These are phyloP conservation scores for Saccharum hybrid DNA, from an alignment of 202 grass and related monocot genomes.

Conservation along the genomic window DNA sequence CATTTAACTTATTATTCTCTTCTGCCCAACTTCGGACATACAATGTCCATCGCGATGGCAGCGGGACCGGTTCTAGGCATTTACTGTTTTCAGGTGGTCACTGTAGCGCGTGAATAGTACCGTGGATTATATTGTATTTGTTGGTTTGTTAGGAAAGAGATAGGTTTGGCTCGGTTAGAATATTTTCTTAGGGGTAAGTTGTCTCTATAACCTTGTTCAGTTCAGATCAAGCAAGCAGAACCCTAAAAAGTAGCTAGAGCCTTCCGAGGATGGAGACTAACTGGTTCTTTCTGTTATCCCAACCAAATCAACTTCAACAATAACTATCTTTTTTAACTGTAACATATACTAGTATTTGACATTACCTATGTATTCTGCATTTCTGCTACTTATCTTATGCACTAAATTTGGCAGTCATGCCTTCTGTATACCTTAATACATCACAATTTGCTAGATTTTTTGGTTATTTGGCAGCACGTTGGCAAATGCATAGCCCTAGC, in stretches of 20 bases:
- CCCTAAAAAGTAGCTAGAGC: background rate
- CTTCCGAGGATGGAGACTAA: background rate
- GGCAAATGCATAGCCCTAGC: conserved; percentile 3
- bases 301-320: background rate
- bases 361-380: background rate
- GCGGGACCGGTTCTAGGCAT: background rate
- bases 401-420: background rate
- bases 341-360: conserved; percentile 26
- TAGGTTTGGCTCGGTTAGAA: background rate
- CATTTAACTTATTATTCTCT: background rate
- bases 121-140: background rate
- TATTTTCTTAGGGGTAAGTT: background rate
- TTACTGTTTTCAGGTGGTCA: background rate
- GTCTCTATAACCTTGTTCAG: background rate
- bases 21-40: background rate
- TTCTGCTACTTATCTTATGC: background rate
- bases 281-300: background rate
- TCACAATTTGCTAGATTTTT: background rate
- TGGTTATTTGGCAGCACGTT: background rate
- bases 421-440: conserved; percentile 23
- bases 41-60: background rate
- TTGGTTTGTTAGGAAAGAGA: background rate
- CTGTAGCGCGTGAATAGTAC: background rate
- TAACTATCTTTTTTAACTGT: conserved; percentile 13
- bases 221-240: background rate